Evolutionary conservation across 371 early-diverging fungal species (phyloP), one percentile per base, ranked within the genome.

Genomic region (Mortierella sp.): DNA sequence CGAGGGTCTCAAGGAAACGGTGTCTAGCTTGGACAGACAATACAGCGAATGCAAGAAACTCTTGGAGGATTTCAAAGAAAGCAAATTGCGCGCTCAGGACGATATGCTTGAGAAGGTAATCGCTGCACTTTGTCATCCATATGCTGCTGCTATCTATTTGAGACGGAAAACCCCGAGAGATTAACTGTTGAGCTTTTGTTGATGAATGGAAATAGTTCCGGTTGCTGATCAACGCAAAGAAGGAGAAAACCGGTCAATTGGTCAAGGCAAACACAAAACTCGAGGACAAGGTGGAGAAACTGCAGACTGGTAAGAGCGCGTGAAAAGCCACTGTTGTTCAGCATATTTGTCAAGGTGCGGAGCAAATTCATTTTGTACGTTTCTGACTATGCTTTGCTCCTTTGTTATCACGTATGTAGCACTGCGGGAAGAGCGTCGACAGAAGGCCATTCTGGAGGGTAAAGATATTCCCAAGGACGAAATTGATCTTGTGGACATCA

Each of bases 31-130:
- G 18, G 74, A 77, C 24, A 49, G 32, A 5, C 83, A 83, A 49
- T 75, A 79, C 70, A 54, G 77, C 49, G 83, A 80, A 32, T 74
- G 80, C 54, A 77, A 68, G 16, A 44, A 77, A 10, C 51, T 70
- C 27, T 51, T 84, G 38, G 78, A 48, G 6, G 70, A 72, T 48
- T 80, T 84, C 43, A 56, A 63, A 38, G 35, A 72, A 27, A 75
- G 80, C 29, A 77, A 80, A n/a, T 46, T n/a, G 44, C 56, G 72
- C 8, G 71, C 75, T 7, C 70, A 72, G 60, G 63, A 49, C 16
- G 76, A 84, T 58, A n/a, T 84, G 38, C 32, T 84, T 18, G 84
- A 84, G 38, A 84, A 84, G 78, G 84, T 84, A 72, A n/a, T n/a
- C 16, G 14, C 12, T 24, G 7, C 11, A 3, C 7, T 27, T 11